Conservation (phyloP, 1,284 basidiomycete species). For the Paramarasmius palmivorus region DNA sequence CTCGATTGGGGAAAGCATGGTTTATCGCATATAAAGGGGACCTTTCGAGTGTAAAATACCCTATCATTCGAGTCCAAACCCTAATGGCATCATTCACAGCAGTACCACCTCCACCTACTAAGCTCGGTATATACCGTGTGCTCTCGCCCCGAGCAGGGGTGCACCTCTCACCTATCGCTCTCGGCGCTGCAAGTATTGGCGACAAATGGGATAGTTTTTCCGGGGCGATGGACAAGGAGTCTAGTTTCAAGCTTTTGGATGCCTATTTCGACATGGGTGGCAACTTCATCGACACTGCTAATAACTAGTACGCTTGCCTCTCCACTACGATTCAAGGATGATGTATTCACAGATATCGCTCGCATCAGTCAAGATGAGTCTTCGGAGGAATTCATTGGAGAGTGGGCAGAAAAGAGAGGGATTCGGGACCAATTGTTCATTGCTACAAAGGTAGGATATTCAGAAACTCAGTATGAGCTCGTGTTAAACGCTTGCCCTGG, state of each 20-base stretch:
- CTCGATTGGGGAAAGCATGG: too few species aligned
- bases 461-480: background rate
- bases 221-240: conserved; percentile 14
- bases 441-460: conserved; percentile 46
- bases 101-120: too few species aligned
- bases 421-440: conserved; percentile 57
- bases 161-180: conserved; percentile 33
- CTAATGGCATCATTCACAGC: too few species aligned
- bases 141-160: too few species aligned
- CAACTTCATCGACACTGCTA: conserved; percentile 57
- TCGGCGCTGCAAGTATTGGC: conserved; percentile 56
- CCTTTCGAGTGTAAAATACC: too few species aligned
- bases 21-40: too few species aligned
- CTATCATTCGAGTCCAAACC: too few species aligned
- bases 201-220: conserved; percentile 25
- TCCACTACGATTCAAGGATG: background rate
- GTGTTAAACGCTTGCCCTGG: background rate
- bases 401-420: conserved; percentile 51
- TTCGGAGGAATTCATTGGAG: conserved; percentile 55
- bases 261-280: conserved; percentile 48
- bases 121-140: too few species aligned
- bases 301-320: conserved; percentile 39
- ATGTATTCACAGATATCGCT: background rate
- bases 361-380: conserved; percentile 44
- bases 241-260: conserved; percentile 48